phyloP scores from a whole-genome alignment of 495 filamentous ascomycete species.

The Penicillium fimorum region DNA sequence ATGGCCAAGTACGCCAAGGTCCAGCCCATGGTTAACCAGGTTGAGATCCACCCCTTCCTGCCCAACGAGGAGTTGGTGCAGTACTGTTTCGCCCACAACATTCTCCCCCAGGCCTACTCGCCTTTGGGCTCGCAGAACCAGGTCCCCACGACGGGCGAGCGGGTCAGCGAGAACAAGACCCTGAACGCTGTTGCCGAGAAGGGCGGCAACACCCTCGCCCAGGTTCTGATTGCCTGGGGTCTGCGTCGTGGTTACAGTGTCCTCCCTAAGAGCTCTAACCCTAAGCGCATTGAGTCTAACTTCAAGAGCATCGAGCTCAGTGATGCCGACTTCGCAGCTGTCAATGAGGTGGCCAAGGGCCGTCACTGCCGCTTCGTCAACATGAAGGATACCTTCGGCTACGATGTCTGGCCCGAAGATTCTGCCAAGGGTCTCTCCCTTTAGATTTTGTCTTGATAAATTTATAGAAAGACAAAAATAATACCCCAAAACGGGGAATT shows the following conservation, averaged over 20 bases:
- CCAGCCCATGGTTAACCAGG: slow-evolving; percentile 78
- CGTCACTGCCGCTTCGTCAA: slow-evolving; percentile 72
- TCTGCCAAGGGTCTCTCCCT: slow-evolving; percentile 40
- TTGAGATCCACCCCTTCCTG: slow-evolving; percentile 92
- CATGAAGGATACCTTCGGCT: slow-evolving; percentile 72
- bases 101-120: slow-evolving; percentile 72
- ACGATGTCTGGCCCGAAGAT: slow-evolving; percentile 51
- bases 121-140: slow-evolving; percentile 66
- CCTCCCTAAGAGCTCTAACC: slow-evolving; percentile 67
- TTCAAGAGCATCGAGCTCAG: slow-evolving; percentile 58
- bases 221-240: slow-evolving; percentile 70
- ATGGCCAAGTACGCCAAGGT: slow-evolving; percentile 65
- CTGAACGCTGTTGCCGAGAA: slow-evolving; percentile 60
- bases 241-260: slow-evolving; percentile 69
- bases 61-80: slow-evolving; percentile 68
- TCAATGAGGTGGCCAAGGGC: slow-evolving; percentile 58
- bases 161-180: slow-evolving; percentile 56
- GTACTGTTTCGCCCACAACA: slow-evolving; percentile 68
- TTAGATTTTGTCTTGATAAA: slow-evolving; percentile 20
- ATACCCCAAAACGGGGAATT: slow-evolving; percentile 16
- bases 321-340: slow-evolving; percentile 55
- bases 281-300: slow-evolving; percentile 63
- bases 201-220: slow-evolving; percentile 61
- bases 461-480: slow-evolving; percentile 13
- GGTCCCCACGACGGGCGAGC: slow-evolving; percentile 64